Evolutionary conservation across 2,329 filamentous ascomycete species (phyloP), one percentile per base, ranked within the genome.

Genomic region (Talaromyces pinophilus): DNA sequence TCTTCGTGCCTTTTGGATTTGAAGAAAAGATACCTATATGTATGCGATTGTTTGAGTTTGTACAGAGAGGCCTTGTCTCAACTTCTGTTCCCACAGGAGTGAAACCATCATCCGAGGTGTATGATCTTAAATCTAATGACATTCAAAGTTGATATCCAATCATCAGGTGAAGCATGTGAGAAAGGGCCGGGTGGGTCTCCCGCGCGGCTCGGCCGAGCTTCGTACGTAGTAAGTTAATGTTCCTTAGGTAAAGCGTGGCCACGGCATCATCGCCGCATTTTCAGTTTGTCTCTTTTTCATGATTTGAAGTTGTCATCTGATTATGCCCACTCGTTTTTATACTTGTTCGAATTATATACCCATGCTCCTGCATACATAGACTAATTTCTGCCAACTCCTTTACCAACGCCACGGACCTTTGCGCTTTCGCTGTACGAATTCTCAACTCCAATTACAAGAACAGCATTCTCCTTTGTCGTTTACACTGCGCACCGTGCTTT

Each of bases 11-110:
- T 35, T 38, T 57, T 40, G 33, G n/a, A 40, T 38, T 35, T 40
- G 17, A 2, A 55, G n/a, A 57, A 33, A 38, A 38, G 54, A 57
- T 40, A 57, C 54, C 54, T 57, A 33, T 57, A 57, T 57, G 54
- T 22, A 57, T 38, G 5, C n/a, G 52, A 22, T 57, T 38, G 6
- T 52, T n/a, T 52, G 48, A 25, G 15, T 30, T 19, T 19, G 13
- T 28, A 48, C 17, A 3, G 13, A 28, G 48, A 7, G 2, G 2
- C 46, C 8, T 28, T 50, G 4, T 33, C 13, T 30, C 25, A 30
- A 30, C 5, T 30, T 30, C 2, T 52, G 22, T 30, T 22, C 6
- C 17, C 19, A 15, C 44, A 46, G 19, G 22, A 46, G 15, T 22
- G 44, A 22, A 22, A 19, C n/a, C n/a, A 8, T 19, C 42, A 19